Evolutionary conservation across 352 stramenopile species (phyloP), one percentile per base, ranked within the genome.

Genomic region (Thalassiosira tumida): DNA sequence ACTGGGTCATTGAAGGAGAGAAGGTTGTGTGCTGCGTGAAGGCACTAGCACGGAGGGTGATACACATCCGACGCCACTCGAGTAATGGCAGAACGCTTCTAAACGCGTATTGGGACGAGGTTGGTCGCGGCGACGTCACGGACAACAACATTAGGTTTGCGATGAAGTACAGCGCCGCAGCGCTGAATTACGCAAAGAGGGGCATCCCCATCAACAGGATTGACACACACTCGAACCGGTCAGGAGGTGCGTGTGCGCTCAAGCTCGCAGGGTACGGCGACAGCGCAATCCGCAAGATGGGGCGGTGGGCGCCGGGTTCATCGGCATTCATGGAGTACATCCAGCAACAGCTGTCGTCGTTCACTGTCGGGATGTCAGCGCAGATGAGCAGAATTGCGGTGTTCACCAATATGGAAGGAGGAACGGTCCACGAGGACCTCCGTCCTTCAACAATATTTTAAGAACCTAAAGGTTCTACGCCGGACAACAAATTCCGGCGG

Each of bases 351-450:
- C 67, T 76, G 15, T 51, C 33, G 13, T 35, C 31, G 10, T 76
- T 54, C 37, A 51, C 67, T 4, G 38, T 13, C 2, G 67, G 67
- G 2, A 51, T 51, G 33, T 38, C 67, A 6, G n/a, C 31, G 10
- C 17, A 31, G 2, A 76, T 76, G 67, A 76, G n/a, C 17, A 3
- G 31, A 1, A 35, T 54, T 2, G 5, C 38, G 6, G 37, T 40
- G 7, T 84, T 72, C 54, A 74, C 59, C 35, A 84, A 69, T 37
- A 72, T 84, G 14, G 41, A 73, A 37, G 76, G 67, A 31, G 50
- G 33, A 14, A 35, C 50, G 0, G 13, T 75, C 5, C 24, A 54
- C 5, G 59, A 84, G n/a, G n/a, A n/a, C n/a, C n/a, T n/a, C n/a
- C n/a, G n/a, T n/a, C n/a, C n/a, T n/a, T n/a, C n/a, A n/a, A n/a